Conservation (phyloP, 495 filamentous ascomycete species). For the Tuber melanosporum region DNA sequence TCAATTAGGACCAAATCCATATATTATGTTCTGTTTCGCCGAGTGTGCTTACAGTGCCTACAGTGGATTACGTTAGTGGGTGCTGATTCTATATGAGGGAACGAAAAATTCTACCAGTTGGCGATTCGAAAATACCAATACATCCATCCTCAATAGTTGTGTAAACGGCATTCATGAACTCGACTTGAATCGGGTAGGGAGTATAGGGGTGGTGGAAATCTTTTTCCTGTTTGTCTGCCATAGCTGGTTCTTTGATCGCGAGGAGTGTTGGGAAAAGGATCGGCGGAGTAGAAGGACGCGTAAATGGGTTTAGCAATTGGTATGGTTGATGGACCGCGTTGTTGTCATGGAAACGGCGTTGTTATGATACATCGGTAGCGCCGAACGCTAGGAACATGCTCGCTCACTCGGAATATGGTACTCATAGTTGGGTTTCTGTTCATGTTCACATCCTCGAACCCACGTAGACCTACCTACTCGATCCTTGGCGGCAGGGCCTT, state of each 20-base stretch:
- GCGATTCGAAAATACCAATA: slow-evolving; percentile 88
- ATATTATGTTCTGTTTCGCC: background rate
- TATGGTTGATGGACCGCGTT: background rate
- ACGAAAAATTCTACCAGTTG: slow-evolving; percentile 59
- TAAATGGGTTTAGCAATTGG: background rate
- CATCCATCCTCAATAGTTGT: slow-evolving; percentile 69
- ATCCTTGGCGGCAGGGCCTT: too few species aligned
- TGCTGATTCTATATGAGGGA: background rate
- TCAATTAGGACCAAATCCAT: slow-evolving; percentile 10
- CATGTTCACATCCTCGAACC: too few species aligned
- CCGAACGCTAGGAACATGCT: background rate
- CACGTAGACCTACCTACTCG: too few species aligned
- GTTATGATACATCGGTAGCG: background rate
- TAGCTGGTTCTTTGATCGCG: slow-evolving; percentile 13
- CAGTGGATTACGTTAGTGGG: slow-evolving; percentile 16
- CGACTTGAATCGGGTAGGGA: slow-evolving; percentile 81
- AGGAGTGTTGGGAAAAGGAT: background rate
- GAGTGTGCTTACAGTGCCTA: slow-evolving; percentile 42
- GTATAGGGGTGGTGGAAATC: slow-evolving; percentile 89
- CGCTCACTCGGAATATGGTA: background rate
- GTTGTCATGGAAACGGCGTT: background rate
- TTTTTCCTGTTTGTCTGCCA: slow-evolving; percentile 18
- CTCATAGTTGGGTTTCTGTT: too few species aligned
- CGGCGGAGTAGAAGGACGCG: background rate
- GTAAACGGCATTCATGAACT: slow-evolving; percentile 87